Base-by-base conservation (phyloP, 805 yeast genomes). In the Metschnikowia amazonensis region DNA sequence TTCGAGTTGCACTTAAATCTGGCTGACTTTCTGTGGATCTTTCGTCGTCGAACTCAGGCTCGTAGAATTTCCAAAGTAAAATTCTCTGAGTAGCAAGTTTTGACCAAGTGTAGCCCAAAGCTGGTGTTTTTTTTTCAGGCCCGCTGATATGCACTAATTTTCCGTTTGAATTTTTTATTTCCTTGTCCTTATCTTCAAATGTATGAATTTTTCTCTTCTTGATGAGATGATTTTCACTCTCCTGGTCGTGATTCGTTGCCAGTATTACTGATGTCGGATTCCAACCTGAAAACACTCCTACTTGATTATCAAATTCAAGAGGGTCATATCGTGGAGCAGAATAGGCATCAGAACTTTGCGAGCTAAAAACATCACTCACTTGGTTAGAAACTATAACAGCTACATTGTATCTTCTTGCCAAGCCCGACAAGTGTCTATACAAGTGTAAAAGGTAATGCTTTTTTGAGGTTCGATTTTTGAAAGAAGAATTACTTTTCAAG, bases 241-340 rank as follows among this genome's bases (percentile, higher is more conserved):
- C 31, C 5, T 34, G 27, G 21, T 13, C 20, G 13, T 25, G 9
- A 13, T 27, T 27, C 29, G 3, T 24, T 8, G 27, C 27, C 33
- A 28, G 8, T 14, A 20, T 29, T 28, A 20, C 16, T 14, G 33
- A 27, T 10, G 20, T 23, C 33, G 18, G 18, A 65, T 79, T 81
- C 95, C 95, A 89, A 0, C 96, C 96, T 17, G 80, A 74, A 36
- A 80, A 66, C 76, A 84, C 80, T 5, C 90, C 86, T 16, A 81
- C 56, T 58, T 89, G 96, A 57, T 81, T 79, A 45, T 83, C 85
- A 41, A 75, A 65, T 32, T 67, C 68, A 45, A 77, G 60, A 3
- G 72, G 66, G 44, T 70, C 65, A 35, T 60, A 53, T 23, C 43
- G 49, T n/a, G 43, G 50, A 3, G 36, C 14, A 16, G n/a, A 21